Conservation (phyloP, 176 grass and related monocot genomes). For the Musa schizocarpa region DNA sequence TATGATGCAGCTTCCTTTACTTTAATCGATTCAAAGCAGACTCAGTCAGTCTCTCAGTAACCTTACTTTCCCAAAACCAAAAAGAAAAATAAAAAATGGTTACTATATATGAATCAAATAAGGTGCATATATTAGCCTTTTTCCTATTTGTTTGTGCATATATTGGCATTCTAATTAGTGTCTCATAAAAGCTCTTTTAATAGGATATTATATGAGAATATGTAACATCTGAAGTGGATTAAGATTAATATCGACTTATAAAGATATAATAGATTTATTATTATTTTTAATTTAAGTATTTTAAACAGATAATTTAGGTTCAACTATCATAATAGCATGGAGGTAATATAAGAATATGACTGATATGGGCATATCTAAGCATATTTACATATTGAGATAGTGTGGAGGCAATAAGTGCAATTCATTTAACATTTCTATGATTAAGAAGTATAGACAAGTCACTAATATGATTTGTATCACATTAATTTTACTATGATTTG, state of each 20-base stretch:
- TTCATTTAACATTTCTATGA: too few species aligned
- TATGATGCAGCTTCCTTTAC: conserved; percentile 12
- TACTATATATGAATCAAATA: too few species aligned
- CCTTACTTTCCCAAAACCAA: conserved; percentile 1
- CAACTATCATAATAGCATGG: background rate
- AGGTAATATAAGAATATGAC: background rate
- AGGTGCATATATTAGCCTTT: too few species aligned
- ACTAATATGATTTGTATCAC: too few species aligned
- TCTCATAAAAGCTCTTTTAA: too few species aligned
- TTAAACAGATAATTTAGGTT: background rate
- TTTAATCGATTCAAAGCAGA: conserved; percentile 17
- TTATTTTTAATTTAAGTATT: background rate
- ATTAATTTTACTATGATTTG: too few species aligned
- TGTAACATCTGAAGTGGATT: too few species aligned
- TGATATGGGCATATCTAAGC: background rate
- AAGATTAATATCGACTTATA: too few species aligned
- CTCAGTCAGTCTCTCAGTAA: background rate
- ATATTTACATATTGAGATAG: background rate
- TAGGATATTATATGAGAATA: too few species aligned
- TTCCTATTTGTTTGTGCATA: too few species aligned
- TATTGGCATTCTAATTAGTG: too few species aligned
- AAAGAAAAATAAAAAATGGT: background rate
- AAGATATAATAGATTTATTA: background rate
- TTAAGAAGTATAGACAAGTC: too few species aligned
- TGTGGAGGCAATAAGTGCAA: background rate